Percentiles rank a stretch among this genome's conserved stretches.
phyloP scores from a whole-genome alignment of 305 asterid species.

The Solanum hybrid region DNA sequence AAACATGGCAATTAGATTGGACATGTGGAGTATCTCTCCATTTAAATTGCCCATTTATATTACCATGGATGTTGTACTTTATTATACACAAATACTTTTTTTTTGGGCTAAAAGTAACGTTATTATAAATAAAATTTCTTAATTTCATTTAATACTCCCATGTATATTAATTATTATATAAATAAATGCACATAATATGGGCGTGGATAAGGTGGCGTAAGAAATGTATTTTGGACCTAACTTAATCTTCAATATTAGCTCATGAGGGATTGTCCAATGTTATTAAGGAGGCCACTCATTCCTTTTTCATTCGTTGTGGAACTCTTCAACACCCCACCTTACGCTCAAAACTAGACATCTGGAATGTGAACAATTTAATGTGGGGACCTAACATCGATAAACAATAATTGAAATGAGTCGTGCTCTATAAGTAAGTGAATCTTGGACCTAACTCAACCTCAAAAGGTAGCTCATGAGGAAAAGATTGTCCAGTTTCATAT shows the following conservation, averaged over 20 bases:
- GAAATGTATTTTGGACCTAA: background rate
- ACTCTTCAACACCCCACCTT: background rate
- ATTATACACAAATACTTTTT: background rate
- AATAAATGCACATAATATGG: background rate
- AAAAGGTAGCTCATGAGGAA: background rate
- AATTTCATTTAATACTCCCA: background rate
- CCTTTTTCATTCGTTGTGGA: background rate
- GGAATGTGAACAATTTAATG: background rate
- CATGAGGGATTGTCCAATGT: background rate
- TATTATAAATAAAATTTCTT: background rate
- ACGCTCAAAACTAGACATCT: background rate
- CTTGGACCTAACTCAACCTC: background rate
- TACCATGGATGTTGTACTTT: background rate
- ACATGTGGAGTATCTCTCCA: background rate
- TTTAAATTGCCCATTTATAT: background rate
- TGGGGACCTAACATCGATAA: background rate
- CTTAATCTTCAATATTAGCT: background rate
- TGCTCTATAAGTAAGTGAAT: background rate
- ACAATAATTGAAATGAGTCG: background rate
- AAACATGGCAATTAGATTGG: background rate
- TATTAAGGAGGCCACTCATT: background rate
- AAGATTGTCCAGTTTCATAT: fast-evolving
- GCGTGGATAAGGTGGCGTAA: background rate
- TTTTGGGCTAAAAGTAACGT: fast-evolving
- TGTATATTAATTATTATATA: background rate